Percentiles rank a stretch among this genome's conserved stretches.
Evolutionary conservation across 179 eudicot species (phyloP).

Genomic region (Heliamphora pulchella): DNA sequence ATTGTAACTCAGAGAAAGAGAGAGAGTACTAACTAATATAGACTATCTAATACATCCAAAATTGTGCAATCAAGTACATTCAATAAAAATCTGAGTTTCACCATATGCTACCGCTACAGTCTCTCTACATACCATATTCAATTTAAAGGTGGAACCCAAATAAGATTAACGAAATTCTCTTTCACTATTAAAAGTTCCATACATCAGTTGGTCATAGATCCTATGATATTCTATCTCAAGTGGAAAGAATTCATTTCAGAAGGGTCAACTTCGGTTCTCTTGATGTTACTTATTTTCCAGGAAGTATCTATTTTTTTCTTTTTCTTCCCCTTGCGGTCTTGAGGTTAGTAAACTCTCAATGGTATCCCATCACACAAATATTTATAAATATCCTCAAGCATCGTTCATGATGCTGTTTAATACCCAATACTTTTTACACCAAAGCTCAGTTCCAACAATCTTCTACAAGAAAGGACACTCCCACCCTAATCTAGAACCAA

Average conservation of each 20-base stretch:
- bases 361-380: not conserved
- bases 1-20: not conserved
- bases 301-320: constrained; percentile 1
- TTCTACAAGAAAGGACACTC: not conserved
- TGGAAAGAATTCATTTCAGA: not conserved
- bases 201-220: not conserved
- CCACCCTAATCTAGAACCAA: not conserved
- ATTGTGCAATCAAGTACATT: not conserved
- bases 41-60: not conserved
- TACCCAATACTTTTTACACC: not conserved
- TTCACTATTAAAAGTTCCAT: not conserved
- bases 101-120: not conserved
- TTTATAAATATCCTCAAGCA: not conserved
- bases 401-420: not conserved
- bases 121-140: not conserved
- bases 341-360: not conserved
- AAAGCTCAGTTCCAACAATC: not conserved
- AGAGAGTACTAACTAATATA: not conserved
- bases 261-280: not conserved
- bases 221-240: not conserved
- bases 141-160: not conserved
- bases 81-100: not conserved
- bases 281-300: not conserved
- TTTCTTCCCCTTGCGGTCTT: not conserved
- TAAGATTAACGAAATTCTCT: not conserved